Conservation (phyloP, 768 basidiomycete genomes). For the Tylopilus sp. region DNA sequence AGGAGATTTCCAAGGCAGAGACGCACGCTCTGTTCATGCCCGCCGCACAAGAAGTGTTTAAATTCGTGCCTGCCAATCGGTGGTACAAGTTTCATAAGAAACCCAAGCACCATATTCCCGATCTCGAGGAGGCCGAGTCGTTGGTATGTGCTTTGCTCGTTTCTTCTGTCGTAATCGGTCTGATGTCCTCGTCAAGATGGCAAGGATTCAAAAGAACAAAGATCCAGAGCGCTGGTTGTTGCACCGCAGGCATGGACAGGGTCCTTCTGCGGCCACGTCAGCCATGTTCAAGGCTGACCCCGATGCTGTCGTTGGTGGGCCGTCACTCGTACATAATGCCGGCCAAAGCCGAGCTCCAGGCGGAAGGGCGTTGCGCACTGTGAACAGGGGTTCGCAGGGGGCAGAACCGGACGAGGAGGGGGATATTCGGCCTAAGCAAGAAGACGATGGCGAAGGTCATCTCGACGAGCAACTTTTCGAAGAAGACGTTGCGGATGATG, state of each 20-base stretch:
- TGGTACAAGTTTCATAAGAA: slow-evolving; percentile 95
- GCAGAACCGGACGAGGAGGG: slow-evolving; percentile 71
- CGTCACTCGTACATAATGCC: slow-evolving; percentile 45
- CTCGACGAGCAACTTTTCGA: slow-evolving; percentile 81
- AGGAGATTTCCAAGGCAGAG: slow-evolving; percentile 67
- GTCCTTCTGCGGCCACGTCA: slow-evolving; percentile 56
- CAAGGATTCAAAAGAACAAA: slow-evolving; percentile 63
- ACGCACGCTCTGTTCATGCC: slow-evolving; percentile 85
- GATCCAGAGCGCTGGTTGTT: slow-evolving; percentile 72
- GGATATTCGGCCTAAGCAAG: slow-evolving; percentile 48
- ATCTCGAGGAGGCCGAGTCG: slow-evolving; percentile 64
- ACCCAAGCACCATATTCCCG: slow-evolving; percentile 67
- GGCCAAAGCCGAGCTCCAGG: slow-evolving; percentile 65
- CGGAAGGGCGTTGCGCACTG: slow-evolving; percentile 60
- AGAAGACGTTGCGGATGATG: slow-evolving; percentile 84
- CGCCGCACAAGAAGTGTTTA: slow-evolving; percentile 75
- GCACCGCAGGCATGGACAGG: slow-evolving; percentile 56
- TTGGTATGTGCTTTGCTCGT: slow-evolving; percentile 44
- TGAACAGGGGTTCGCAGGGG: slow-evolving; percentile 61
- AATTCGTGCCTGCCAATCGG: slow-evolving; percentile 82
- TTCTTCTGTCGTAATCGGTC: background rate
- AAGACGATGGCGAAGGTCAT: slow-evolving; percentile 74
- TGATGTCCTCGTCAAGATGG: slow-evolving; percentile 20
- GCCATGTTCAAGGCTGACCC: slow-evolving; percentile 70
- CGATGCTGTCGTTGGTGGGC: slow-evolving; percentile 39